Evolutionary conservation across 2,329 filamentous ascomycete species (phyloP), one percentile per base, ranked within the genome.

Genomic region (Tricladium varicosporioides): DNA sequence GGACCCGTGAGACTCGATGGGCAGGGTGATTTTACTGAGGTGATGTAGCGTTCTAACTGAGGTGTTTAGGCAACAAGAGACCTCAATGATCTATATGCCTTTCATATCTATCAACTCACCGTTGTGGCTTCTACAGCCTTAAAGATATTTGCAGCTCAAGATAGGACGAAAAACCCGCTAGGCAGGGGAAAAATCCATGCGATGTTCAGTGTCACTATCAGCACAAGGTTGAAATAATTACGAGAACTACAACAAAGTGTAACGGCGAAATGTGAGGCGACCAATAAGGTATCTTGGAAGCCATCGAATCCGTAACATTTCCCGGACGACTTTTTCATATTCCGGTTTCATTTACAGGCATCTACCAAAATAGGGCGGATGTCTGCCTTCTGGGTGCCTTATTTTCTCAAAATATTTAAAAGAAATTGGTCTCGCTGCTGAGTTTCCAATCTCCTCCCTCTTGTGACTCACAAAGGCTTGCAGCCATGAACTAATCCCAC

Each of bases 381-480:
- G 16, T 51, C 56, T 63, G 59, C 62, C 62, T 63, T 45, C 43
- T 58, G 53, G 60, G 14, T 65, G 60, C 63, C 62, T 66, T 56
- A 45, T 58, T 22, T 53, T 15, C 44, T 48, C 45, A 43, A 47
- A 46, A 44, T 58, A 60, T 56, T 55, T 53, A 62, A 58, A 51
- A 59, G 48, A 32, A 33, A 56, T 43, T 55, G 43, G 48, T 50
- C 46, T 55, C 52, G 54, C 56, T 51, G 57, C 46, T 63, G 52
- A 60, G 57, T 53, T 40, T 56, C 46, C 53, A 53, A 53, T 48
- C 54, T 40, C 49, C 44, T 16, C 48, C 10, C 22, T 36, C 43
- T 57, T 47, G 58, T 66, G 64, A 66, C 63, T 66, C 64, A 65
- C 58, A 13, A 47, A 36, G 32, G 48, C 42, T 53, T 32, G 42